Percentiles rank a stretch among this genome's conserved stretches.
These are phyloP conservation scores for Trametes punicea DNA, from an alignment of 768 basidiomycete species.

Conservation along the genomic window DNA sequence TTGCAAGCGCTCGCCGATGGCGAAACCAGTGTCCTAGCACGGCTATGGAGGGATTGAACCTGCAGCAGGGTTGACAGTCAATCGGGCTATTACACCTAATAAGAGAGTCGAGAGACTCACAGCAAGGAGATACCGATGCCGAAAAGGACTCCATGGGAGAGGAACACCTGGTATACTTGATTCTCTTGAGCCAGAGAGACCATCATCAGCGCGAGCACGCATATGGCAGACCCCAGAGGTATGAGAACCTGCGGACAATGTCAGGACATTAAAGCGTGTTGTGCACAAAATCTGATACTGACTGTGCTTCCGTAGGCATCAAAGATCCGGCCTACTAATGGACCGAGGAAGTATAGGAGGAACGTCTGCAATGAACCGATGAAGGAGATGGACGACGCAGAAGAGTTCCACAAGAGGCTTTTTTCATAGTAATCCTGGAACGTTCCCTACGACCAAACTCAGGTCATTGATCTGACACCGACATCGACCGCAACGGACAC, in stretches of 20 bases:
- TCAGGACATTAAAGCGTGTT: background rate
- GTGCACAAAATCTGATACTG: background rate
- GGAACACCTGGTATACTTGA: constrained; percentile 30
- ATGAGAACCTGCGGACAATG: constrained; percentile 25
- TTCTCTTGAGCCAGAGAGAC: constrained; percentile 26
- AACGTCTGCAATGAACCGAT: constrained; percentile 30
- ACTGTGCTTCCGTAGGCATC: constrained; percentile 28
- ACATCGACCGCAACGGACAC: background rate
- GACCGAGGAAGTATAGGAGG: constrained; percentile 25
- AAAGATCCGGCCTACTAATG: constrained; percentile 26
- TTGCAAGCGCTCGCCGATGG: constrained; percentile 33
- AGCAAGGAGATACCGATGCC: constrained; percentile 29
- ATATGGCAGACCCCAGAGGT: constrained; percentile 23
- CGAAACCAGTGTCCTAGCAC: constrained; percentile 37
- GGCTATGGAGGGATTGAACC: constrained; percentile 34
- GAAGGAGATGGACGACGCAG: constrained; percentile 28
- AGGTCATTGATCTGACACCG: background rate
- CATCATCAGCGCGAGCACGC: constrained; percentile 28
- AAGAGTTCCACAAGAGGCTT: constrained; percentile 20
- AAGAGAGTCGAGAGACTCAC: constrained; percentile 5
- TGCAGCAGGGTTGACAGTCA: background rate
- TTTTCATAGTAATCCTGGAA: constrained; percentile 29
- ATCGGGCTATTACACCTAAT: background rate
- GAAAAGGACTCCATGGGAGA: constrained; percentile 31
- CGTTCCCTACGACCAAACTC: constrained; percentile 21